phyloP scores from a whole-genome alignment of 2,329 filamentous ascomycete genomes.

The Canariomyces notabilis region DNA sequence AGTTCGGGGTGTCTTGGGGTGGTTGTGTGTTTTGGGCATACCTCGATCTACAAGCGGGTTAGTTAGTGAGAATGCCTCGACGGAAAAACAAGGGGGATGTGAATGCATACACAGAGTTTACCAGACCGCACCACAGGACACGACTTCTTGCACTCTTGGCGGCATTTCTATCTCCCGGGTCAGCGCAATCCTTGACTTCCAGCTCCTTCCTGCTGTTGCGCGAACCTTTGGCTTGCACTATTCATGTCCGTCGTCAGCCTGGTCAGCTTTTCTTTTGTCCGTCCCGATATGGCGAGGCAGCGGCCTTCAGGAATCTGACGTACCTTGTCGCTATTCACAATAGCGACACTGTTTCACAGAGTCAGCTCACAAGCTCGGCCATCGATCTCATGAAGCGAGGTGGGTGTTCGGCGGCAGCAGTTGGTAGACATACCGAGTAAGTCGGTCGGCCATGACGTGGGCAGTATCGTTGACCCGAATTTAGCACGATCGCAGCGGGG shows the following conservation, averaged over 20 bases:
- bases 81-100: slow-evolving; percentile 64
- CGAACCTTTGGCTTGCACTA: slow-evolving; percentile 83
- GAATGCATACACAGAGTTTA: slow-evolving; percentile 48
- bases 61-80: slow-evolving; percentile 50
- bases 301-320: slow-evolving; percentile 32
- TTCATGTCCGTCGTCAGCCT: slow-evolving; percentile 36
- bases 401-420: neutral
- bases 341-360: slow-evolving; percentile 70
- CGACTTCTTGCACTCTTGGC: slow-evolving; percentile 98
- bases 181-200: slow-evolving; percentile 6
- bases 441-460: slow-evolving; percentile 77
- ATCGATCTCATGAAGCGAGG: neutral
- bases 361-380: slow-evolving; percentile 28
- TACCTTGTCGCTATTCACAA: slow-evolving; percentile 98
- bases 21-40: slow-evolving; percentile 4
- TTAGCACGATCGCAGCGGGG: neutral
- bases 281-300: slow-evolving; percentile 33
- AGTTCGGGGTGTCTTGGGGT: neutral
- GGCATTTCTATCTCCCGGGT: slow-evolving; percentile 73
- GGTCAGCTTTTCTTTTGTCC: slow-evolving; percentile 16
- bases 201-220: neutral
- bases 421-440: slow-evolving; percentile 69
- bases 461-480: neutral
- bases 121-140: slow-evolving; percentile 96
- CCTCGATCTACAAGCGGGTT: slow-evolving; percentile 22